Percentiles rank a stretch among this genome's conserved stretches.
These are phyloP conservation scores for Annona cherimola DNA, from an alignment of 164 flowering plant genomes.

Conservation along the genomic window DNA sequence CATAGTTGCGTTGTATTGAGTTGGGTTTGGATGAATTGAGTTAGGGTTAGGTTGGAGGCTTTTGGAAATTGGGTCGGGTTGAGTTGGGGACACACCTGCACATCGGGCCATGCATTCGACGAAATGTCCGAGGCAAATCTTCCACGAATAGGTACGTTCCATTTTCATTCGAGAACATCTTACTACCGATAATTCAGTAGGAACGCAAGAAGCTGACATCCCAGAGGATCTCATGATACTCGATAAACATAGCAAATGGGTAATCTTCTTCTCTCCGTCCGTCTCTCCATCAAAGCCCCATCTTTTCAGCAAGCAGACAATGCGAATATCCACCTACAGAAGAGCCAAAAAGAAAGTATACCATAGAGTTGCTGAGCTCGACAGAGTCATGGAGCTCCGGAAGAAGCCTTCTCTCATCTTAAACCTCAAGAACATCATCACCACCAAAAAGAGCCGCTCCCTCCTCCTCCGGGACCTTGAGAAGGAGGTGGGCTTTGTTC, in stretches of 20 bases:
- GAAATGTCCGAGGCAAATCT: no score
- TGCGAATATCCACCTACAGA: conserved; percentile 45
- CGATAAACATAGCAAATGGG: background rate
- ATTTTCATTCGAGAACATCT: no score
- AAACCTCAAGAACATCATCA: conserved; percentile 66
- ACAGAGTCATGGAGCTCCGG: conserved; percentile 72
- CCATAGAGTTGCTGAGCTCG: conserved; percentile 69
- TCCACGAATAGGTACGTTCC: no score
- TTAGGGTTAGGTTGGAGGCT: no score
- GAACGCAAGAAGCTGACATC: background rate
- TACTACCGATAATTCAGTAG: no score
- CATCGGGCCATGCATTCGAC: no score
- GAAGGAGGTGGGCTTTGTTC: conserved; percentile 82
- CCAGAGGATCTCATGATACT: background rate
- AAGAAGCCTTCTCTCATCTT: conserved; percentile 82
- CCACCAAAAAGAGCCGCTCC: conserved; percentile 42
- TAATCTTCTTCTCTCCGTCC: background rate
- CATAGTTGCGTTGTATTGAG: no score
- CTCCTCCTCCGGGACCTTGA: conserved; percentile 74
- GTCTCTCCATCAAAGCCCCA: conserved; percentile 3
- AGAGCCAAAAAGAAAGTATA: conserved; percentile 89
- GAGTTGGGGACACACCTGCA: no score
- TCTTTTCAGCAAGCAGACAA: conserved; percentile 29
- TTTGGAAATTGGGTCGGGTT: no score
- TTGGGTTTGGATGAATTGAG: no score